Percentiles rank a stretch among this genome's conserved stretches.
Evolutionary conservation across 2,329 filamentous ascomycete species (phyloP).

Genomic region (Xylariaceae sp.): DNA sequence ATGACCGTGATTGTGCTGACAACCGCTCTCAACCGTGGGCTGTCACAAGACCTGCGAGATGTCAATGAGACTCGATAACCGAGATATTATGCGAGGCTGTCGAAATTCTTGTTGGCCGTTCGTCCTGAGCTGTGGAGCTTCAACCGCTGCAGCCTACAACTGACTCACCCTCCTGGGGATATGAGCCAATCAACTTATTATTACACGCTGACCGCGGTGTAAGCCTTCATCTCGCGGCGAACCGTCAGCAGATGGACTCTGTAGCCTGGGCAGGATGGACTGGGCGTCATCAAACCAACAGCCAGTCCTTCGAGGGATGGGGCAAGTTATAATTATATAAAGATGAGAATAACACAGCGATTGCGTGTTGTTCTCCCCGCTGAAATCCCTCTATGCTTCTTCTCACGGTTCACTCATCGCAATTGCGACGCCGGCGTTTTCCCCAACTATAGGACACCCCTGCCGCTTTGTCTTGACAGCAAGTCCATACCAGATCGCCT

Average conservation of each 20-base stretch:
- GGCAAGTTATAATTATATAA: not conserved
- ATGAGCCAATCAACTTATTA: slow-evolving; percentile 19
- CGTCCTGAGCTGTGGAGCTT: not conserved
- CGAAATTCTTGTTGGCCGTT: no score
- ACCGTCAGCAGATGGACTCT: not conserved
- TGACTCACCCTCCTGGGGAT: slow-evolving; percentile 14
- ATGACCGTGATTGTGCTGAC: no score
- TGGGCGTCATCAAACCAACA: not conserved
- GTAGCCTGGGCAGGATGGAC: not conserved
- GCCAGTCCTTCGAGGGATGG: not conserved
- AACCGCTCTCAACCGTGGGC: no score
- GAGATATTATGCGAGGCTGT: no score
- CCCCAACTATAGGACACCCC: no score
- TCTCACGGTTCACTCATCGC: slow-evolving; percentile 11
- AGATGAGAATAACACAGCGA: slow-evolving; percentile 1
- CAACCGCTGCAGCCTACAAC: not conserved
- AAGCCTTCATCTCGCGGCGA: slow-evolving; percentile 13
- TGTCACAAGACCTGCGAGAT: no score
- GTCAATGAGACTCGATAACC: no score
- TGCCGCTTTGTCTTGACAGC: not conserved
- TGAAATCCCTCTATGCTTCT: not conserved
- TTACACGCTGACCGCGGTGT: slow-evolving; percentile 12
- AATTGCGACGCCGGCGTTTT: no score
- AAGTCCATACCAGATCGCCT: not conserved
- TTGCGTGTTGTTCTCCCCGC: not conserved